Conservation (phyloP, 352 stramenopile species). For the Globisporangium splendens region DNA sequence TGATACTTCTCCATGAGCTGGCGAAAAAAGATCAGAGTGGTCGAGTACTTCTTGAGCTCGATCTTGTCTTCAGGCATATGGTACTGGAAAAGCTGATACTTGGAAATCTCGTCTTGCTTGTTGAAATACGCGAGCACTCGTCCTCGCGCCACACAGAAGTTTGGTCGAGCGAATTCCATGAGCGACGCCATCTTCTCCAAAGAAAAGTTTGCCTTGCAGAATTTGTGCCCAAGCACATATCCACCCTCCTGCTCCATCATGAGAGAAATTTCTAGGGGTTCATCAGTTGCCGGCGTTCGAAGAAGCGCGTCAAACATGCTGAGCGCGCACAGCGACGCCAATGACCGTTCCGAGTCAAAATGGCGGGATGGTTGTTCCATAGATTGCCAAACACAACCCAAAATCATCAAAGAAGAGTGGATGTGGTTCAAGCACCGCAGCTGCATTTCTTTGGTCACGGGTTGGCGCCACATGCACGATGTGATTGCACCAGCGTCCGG, state of each 20-base stretch:
- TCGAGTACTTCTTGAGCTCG: conserved; percentile 87
- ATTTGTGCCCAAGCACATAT: conserved; percentile 79
- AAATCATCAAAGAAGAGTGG: conserved; percentile 74
- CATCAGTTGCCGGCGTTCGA: conserved; percentile 66
- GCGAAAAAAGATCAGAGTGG: conserved; percentile 84
- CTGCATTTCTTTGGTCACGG: conserved; percentile 75
- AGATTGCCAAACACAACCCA: conserved; percentile 84
- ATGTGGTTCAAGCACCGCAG: conserved; percentile 73
- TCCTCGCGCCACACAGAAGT: conserved; percentile 68
- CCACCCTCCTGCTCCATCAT: conserved; percentile 79
- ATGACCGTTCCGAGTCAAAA: conserved; percentile 83
- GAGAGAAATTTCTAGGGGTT: conserved; percentile 72
- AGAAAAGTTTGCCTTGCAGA: conserved; percentile 85
- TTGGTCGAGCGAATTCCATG: conserved; percentile 84
- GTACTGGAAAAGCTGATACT: conserved; percentile 80
- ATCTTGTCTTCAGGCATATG: conserved; percentile 89
- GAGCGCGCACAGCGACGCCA: conserved; percentile 75
- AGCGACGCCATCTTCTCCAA: conserved; percentile 67
- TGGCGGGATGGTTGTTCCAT: conserved; percentile 84
- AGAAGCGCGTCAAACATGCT: conserved; percentile 80
- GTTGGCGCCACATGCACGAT: conserved; percentile 70
- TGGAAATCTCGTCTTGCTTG: conserved; percentile 44
- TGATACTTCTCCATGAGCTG: conserved; percentile 82
- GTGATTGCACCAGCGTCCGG: conserved; percentile 17
- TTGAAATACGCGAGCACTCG: conserved; percentile 83